Percentiles rank a stretch among this genome's conserved stretches.
These are phyloP conservation scores for Fistulifera pelliculosa DNA, from an alignment of 108 stramenopile species.

Conservation along the genomic window DNA sequence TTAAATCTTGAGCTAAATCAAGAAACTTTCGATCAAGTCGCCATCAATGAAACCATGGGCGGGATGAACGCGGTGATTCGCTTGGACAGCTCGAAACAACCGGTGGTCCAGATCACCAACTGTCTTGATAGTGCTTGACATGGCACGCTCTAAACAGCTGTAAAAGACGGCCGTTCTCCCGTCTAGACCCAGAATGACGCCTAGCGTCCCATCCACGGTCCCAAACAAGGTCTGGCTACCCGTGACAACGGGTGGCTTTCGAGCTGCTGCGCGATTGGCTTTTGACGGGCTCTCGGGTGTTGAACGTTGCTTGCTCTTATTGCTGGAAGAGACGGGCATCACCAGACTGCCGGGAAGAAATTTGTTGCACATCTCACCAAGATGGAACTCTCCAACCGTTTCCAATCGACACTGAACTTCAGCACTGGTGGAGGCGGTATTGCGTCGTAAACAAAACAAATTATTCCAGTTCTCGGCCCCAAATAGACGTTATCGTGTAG, in stretches of 20 bases:
- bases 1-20: slow-evolving; percentile 81
- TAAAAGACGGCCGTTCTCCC: slow-evolving; percentile 83
- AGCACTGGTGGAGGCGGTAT: slow-evolving; percentile 73
- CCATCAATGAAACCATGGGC: slow-evolving; percentile 91
- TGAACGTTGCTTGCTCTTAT: neutral
- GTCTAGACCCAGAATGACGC: slow-evolving; percentile 79
- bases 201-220: slow-evolving; percentile 91
- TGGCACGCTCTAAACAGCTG: slow-evolving; percentile 63
- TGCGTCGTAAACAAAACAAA: slow-evolving; percentile 82
- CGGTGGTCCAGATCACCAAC: slow-evolving; percentile 85
- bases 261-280: slow-evolving; percentile 14
- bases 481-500: slow-evolving; percentile 85
- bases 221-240: slow-evolving; percentile 90
- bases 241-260: slow-evolving; percentile 43
- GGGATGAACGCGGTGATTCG: slow-evolving; percentile 47
- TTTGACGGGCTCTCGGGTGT: slow-evolving; percentile 13
- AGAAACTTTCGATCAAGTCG: slow-evolving; percentile 88
- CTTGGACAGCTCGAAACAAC: slow-evolving; percentile 77
- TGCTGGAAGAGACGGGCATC: slow-evolving; percentile 53
- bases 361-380: slow-evolving; percentile 95
- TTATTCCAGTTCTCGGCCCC: slow-evolving; percentile 90
- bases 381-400: slow-evolving; percentile 86
- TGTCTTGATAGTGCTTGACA: slow-evolving; percentile 53
- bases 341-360: slow-evolving; percentile 87
- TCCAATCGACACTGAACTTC: slow-evolving; percentile 82